These are phyloP conservation scores for Dinochytrium kinnereticum DNA, from an alignment of 371 early-diverging fungal genomes.

Conservation along the genomic window DNA sequence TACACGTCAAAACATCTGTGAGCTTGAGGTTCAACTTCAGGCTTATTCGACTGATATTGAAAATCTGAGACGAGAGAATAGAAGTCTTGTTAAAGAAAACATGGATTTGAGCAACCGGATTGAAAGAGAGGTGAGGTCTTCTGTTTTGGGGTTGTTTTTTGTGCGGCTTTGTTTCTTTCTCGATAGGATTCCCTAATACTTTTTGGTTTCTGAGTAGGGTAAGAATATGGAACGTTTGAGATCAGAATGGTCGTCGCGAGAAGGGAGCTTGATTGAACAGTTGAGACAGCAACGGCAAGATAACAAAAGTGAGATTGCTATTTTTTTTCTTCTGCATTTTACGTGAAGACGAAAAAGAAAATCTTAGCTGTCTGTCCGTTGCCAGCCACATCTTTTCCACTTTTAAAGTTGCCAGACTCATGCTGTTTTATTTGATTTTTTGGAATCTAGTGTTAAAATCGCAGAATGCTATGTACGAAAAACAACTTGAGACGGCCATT, in stretches of 20 bases:
- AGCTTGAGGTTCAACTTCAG: constrained; percentile 19
- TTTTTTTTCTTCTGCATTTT: not conserved
- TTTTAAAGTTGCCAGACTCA: not conserved
- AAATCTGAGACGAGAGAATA: not conserved
- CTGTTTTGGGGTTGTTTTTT: too few relatives aligned
- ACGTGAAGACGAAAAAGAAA: too few relatives aligned
- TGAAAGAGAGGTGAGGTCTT: constrained; percentile 22
- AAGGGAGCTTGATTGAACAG: constrained; percentile 8
- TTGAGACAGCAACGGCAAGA: constrained; percentile 22
- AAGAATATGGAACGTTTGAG: constrained; percentile 7
- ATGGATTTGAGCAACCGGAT: not conserved
- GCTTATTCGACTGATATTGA: constrained; percentile 1
- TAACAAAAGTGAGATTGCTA: constrained; percentile 8
- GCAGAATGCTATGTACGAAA: not conserved
- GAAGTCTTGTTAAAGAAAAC: not conserved
- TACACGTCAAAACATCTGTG: not conserved
- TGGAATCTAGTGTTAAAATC: not conserved
- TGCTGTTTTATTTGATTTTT: not conserved
- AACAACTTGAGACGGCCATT: constrained; percentile 2
- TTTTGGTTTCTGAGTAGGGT: not conserved
- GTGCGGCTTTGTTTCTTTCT: too few relatives aligned
- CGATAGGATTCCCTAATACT: too few relatives aligned
- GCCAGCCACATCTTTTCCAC: too few relatives aligned
- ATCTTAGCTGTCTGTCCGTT: too few relatives aligned
- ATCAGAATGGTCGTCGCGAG: constrained; percentile 16